A percentile compares a stretch with the other conserved stretches of the same genome.
phyloP scores from a whole-genome alignment of 139 green algal genomes.

The Micractinium conductrix region DNA sequence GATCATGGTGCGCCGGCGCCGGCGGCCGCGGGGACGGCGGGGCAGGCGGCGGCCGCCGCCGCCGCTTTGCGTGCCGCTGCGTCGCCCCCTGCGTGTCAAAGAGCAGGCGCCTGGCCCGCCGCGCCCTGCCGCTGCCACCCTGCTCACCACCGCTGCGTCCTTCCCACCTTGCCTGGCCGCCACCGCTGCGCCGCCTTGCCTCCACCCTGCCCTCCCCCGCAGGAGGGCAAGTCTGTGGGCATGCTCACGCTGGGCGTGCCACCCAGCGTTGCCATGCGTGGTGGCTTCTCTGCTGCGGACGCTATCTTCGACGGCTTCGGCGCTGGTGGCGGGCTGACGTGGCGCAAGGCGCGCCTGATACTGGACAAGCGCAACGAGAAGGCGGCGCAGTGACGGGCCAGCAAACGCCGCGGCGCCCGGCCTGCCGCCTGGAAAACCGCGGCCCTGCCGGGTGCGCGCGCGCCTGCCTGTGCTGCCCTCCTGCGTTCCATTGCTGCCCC shows the following conservation, averaged over 20 bases:
- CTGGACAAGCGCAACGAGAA: constrained; percentile 25
- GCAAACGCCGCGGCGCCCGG: too few species aligned
- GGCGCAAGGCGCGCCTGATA: constrained; percentile 42
- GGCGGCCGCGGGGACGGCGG: not conserved
- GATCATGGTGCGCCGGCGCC: constrained; percentile 21
- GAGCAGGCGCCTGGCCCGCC: not conserved
- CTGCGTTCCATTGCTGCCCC: too few species aligned
- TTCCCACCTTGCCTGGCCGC: not conserved
- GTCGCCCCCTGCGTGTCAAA: too few species aligned
- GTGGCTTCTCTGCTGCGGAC: constrained; percentile 47
- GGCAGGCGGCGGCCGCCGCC: not conserved
- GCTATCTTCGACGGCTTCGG: constrained; percentile 55
- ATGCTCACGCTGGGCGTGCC: constrained; percentile 51
- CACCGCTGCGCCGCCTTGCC: not conserved
- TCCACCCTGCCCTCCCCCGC: not conserved
- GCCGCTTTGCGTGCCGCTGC: not conserved
- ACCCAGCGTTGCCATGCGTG: constrained; percentile 39
- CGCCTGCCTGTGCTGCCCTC: too few species aligned
- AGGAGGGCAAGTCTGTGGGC: constrained; percentile 46
- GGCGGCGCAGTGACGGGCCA: too few species aligned
- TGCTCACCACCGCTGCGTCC: not conserved
- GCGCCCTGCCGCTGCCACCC: not conserved
- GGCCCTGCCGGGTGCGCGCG: too few species aligned
- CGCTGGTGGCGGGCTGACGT: constrained; percentile 52
- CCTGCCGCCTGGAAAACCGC: too few species aligned